phyloP scores from a whole-genome alignment of 805 yeast genomes.

The Zygotorulaspora florentina region DNA sequence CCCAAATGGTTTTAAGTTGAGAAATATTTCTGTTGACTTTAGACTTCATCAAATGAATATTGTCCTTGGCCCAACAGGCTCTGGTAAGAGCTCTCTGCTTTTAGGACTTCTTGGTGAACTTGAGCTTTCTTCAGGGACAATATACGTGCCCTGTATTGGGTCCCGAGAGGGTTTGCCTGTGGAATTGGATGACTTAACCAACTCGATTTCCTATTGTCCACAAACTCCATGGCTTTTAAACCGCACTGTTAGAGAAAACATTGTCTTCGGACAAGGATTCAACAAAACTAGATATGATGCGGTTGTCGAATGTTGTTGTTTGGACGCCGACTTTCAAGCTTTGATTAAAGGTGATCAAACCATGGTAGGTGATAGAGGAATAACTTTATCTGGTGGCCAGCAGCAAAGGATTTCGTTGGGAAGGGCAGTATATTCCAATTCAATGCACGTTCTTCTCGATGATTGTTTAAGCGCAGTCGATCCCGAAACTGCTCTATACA shows the following conservation, averaged over 20 bases:
- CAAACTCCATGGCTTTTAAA: constrained; percentile 90
- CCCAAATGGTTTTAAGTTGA: constrained; percentile 60
- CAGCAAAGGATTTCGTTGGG: constrained; percentile 79
- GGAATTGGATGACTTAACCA: constrained; percentile 75
- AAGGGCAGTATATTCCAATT: constrained; percentile 79
- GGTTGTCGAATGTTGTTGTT: constrained; percentile 79
- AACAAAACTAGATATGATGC: constrained; percentile 65
- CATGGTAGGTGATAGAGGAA: constrained; percentile 41
- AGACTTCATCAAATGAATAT: constrained; percentile 67
- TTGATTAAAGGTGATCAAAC: constrained; percentile 78
- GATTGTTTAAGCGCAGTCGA: constrained; percentile 94
- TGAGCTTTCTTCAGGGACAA: constrained; percentile 61
- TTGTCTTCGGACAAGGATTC: constrained; percentile 64
- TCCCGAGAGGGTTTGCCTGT: constrained; percentile 64
- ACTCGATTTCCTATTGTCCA: constrained; percentile 86
- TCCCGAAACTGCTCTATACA: constrained; percentile 85
- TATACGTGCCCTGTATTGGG: constrained; percentile 66
- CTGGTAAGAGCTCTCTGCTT: constrained; percentile 82
- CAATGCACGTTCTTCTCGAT: constrained; percentile 74
- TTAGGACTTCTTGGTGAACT: constrained; percentile 88
- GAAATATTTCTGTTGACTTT: constrained; percentile 64
- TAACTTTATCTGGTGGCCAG: constrained; percentile 82
- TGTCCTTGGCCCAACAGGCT: constrained; percentile 81
- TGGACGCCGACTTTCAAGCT: constrained; percentile 75
- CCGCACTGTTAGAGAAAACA: constrained; percentile 75